Evolutionary conservation across 108 stramenopile genomes (phyloP).

Genomic region (Pseudonitzschia delicatissima): DNA sequence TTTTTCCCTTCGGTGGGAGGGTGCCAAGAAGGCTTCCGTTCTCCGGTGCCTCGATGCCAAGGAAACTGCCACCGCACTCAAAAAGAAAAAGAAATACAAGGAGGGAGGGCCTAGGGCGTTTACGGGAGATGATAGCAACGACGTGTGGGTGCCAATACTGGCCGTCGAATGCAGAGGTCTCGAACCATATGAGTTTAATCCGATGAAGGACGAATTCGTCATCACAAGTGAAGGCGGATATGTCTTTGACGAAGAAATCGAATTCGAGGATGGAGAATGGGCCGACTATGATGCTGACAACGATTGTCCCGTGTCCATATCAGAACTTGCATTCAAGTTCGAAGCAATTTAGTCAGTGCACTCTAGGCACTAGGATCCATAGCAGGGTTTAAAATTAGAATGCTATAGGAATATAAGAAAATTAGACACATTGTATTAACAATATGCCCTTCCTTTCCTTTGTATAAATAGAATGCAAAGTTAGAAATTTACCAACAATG

Average conservation of each 20-base stretch:
- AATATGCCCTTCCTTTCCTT: no score
- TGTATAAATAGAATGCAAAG: no score
- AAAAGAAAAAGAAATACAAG: constrained; percentile 75
- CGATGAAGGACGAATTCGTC: constrained; percentile 79
- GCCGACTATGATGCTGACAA: constrained; percentile 87
- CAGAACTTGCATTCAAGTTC: constrained; percentile 71
- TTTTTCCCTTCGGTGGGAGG: constrained; percentile 81
- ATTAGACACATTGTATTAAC: no score
- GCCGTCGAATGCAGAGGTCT: constrained; percentile 79
- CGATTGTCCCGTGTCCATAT: constrained; percentile 62
- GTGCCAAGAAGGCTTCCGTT: constrained; percentile 62
- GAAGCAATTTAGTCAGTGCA: constrained; percentile 30
- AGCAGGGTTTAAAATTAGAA: no score
- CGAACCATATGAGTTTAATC: constrained; percentile 83
- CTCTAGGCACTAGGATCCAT: no score
- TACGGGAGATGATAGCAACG: constrained; percentile 65
- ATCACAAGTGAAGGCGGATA: constrained; percentile 61
- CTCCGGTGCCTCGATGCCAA: neutral
- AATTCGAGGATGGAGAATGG: constrained; percentile 84
- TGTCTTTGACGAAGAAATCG: constrained; percentile 76
- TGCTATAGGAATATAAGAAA: no score
- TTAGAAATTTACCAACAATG: no score
- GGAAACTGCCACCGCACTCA: constrained; percentile 5
- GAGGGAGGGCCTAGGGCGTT: constrained; percentile 41
- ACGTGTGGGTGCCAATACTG: constrained; percentile 61